These are phyloP conservation scores for Colletotrichum endophyticum DNA, from an alignment of 2,329 filamentous ascomycete genomes.

Conservation along the genomic window DNA sequence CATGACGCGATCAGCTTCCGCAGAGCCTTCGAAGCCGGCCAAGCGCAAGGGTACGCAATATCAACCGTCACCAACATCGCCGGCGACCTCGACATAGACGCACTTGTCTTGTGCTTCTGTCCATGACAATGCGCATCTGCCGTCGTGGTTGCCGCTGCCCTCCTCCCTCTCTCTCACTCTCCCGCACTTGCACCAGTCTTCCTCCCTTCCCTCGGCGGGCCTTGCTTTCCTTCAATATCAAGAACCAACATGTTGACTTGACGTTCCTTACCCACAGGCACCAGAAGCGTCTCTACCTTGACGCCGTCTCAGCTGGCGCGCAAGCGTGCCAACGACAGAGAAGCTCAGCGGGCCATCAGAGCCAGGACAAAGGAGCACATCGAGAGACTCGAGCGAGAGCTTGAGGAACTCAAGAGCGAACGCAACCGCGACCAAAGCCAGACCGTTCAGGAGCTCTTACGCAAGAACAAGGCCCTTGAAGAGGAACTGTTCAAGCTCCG, in stretches of 20 bases:
- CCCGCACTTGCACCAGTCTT: not conserved
- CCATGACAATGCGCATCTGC: not conserved
- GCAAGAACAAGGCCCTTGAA: slow-evolving; percentile 59
- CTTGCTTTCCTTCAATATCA: not conserved
- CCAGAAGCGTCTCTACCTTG: slow-evolving; percentile 83
- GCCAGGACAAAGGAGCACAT: slow-evolving; percentile 88
- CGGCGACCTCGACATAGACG: not conserved
- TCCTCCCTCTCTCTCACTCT: not conserved
- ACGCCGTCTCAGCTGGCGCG: slow-evolving; percentile 87
- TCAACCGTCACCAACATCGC: not conserved
- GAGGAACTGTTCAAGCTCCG: slow-evolving; percentile 53
- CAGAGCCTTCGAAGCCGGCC: slow-evolving; percentile 45
- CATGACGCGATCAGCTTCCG: slow-evolving; percentile 48
- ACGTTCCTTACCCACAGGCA: slow-evolving; percentile 40
- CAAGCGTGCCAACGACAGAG: slow-evolving; percentile 90
- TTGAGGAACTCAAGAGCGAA: slow-evolving; percentile 69
- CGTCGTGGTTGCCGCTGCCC: not conserved
- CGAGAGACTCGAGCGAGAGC: slow-evolving; percentile 75
- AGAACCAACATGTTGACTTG: slow-evolving; percentile 1
- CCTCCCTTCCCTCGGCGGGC: not conserved
- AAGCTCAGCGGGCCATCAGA: slow-evolving; percentile 86
- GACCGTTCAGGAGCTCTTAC: slow-evolving; percentile 56
- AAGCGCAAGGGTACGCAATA: slow-evolving; percentile 51
- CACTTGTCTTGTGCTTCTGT: not conserved
- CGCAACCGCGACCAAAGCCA: slow-evolving; percentile 54